These are phyloP conservation scores for Nepenthes alata DNA, from an alignment of 179 eudicot genomes.

Conservation along the genomic window DNA sequence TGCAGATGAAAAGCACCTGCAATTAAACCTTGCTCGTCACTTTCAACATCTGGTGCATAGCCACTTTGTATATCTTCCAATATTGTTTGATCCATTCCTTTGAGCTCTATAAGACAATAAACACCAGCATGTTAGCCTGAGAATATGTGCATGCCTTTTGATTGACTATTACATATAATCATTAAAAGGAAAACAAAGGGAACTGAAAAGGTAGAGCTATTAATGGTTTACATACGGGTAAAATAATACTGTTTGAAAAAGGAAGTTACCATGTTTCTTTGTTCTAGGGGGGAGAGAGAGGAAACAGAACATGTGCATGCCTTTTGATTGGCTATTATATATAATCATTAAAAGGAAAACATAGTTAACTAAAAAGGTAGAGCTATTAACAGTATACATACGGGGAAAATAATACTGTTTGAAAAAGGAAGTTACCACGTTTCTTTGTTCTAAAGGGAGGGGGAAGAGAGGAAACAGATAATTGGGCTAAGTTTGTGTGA, in stretches of 20 bases:
- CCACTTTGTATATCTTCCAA: slow-evolving; percentile 17
- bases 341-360: not conserved
- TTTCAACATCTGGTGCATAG: slow-evolving; percentile 19
- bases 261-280: not conserved
- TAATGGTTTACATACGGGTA: not conserved
- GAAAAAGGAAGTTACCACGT: not conserved
- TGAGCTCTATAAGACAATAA: slow-evolving; percentile 17
- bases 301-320: not conserved
- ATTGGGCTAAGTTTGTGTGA: too few relatives aligned
- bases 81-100: slow-evolving; percentile 20
- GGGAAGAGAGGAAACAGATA: not conserved
- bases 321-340: not conserved
- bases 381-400: not conserved
- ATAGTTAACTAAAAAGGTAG: not conserved
- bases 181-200: not conserved
- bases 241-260: not conserved
- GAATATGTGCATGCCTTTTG: not conserved
- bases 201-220: not conserved
- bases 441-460: not conserved
- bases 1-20: slow-evolving; percentile 24
- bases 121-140: not conserved
- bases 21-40: slow-evolving; percentile 23
- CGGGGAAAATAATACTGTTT: not conserved
- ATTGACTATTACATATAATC: not conserved
- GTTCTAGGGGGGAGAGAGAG: not conserved